Conservation (phyloP, 2,329 filamentous ascomycete genomes). For the Aotearoamyces nothofagi region DNA sequence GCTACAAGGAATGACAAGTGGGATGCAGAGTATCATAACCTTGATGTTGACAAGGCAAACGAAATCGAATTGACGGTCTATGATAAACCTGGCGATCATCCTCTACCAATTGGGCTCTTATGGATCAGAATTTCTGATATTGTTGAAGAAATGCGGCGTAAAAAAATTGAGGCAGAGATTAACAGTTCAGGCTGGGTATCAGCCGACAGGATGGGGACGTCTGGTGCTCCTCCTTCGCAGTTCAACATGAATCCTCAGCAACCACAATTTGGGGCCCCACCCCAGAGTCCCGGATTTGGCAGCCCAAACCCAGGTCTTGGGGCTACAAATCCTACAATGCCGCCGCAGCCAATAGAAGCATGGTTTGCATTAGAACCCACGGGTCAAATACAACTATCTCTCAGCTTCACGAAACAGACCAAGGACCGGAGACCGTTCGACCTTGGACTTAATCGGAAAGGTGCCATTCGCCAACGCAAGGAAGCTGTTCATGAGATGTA, state of each 20-base stretch:
- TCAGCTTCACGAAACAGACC: slow-evolving; percentile 85
- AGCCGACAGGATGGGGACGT: slow-evolving; percentile 68
- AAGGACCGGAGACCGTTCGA: slow-evolving; percentile 74
- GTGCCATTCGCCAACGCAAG: slow-evolving; percentile 92
- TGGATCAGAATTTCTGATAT: slow-evolving; percentile 97
- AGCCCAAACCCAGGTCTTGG: slow-evolving; percentile 15
- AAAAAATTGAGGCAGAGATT: slow-evolving; percentile 93
- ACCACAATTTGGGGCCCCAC: slow-evolving; percentile 28
- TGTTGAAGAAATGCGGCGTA: slow-evolving; percentile 90
- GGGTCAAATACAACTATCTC: slow-evolving; percentile 77
- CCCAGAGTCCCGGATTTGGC: slow-evolving; percentile 21
- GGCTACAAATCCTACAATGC: slow-evolving; percentile 21
- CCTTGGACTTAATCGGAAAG: slow-evolving; percentile 82
- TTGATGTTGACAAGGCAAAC: slow-evolving; percentile 96
- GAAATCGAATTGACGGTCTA: slow-evolving; percentile 97
- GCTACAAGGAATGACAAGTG: slow-evolving; percentile 77
- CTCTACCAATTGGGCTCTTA: slow-evolving; percentile 83
- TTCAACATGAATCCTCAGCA: slow-evolving; percentile 39
- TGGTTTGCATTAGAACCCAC: slow-evolving; percentile 97
- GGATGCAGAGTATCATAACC: slow-evolving; percentile 80
- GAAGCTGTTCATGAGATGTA: slow-evolving; percentile 98
- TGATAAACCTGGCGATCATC: slow-evolving; percentile 82
- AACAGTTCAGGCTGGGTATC: slow-evolving; percentile 94
- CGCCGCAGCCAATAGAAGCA: slow-evolving; percentile 55
- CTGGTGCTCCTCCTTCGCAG: slow-evolving; percentile 31